Conservation (phyloP, 352 stramenopile species). For the Paralagenidium karlingii region DNA sequence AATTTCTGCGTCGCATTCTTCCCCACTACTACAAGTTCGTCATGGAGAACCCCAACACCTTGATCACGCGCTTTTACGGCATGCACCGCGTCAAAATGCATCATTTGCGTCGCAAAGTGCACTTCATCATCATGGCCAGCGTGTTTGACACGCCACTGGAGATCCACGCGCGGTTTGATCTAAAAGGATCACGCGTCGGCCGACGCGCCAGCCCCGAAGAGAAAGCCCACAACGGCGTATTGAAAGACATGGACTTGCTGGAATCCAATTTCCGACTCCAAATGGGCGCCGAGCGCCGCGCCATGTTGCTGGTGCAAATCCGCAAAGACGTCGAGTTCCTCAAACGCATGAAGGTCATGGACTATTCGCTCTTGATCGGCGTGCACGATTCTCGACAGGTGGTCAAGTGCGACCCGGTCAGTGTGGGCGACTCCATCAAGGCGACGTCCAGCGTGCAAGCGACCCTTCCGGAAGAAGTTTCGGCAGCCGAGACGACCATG, state of each 20-base stretch:
- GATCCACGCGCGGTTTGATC: conserved; percentile 81
- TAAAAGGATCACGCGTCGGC: conserved; percentile 87
- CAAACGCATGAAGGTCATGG: conserved; percentile 90
- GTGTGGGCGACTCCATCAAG: conserved; percentile 21
- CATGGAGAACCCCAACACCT: conserved; percentile 93
- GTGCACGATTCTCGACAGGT: conserved; percentile 75
- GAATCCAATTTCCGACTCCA: conserved; percentile 77
- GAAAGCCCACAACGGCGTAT: conserved; percentile 37
- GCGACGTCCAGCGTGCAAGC: conserved; percentile 4
- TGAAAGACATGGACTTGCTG: conserved; percentile 89
- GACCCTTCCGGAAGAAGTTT: conserved; percentile 1
- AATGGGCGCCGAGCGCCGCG: conserved; percentile 52
- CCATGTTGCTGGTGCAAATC: conserved; percentile 80
- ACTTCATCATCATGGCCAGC: conserved; percentile 95
- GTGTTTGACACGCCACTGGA: conserved; percentile 92
- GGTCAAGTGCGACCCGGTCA: too few relatives aligned
- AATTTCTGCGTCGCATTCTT: conserved; percentile 95
- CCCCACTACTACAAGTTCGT: conserved; percentile 98
- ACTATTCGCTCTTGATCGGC: conserved; percentile 88
- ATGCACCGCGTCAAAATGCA: conserved; percentile 98
- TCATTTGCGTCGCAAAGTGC: conserved; percentile 88
- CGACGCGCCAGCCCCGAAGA: conserved; percentile 44
- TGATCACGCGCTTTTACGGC: conserved; percentile 95
- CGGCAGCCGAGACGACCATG: not conserved
- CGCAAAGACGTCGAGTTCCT: conserved; percentile 85